Percentiles rank a stretch among this genome's conserved stretches.
Evolutionary conservation across 768 basidiomycete genomes (phyloP).

Genomic region (Phylloporus rhodoxanthus): DNA sequence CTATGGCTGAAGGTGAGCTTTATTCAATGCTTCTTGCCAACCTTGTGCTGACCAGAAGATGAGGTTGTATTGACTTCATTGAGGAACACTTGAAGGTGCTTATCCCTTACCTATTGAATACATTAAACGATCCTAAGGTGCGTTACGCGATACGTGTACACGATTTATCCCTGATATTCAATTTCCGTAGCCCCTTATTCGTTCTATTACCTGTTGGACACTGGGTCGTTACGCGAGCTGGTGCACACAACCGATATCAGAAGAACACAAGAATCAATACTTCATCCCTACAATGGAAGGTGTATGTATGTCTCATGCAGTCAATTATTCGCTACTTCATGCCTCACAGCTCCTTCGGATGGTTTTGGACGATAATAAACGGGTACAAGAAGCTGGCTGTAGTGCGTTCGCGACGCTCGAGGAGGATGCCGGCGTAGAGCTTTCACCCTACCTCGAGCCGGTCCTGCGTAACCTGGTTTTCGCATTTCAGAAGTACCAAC

Average conservation of each 20-base stretch:
- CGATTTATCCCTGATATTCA: conserved; percentile 1
- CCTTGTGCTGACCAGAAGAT: conserved; percentile 8
- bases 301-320: conserved; percentile 44
- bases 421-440: conserved; percentile 88
- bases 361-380: conserved; percentile 97
- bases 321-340: conserved; percentile 1
- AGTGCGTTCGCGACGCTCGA: conserved; percentile 98
- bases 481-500: conserved; percentile 97
- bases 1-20: conserved; percentile 90
- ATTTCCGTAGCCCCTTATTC: conserved; percentile 73
- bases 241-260: conserved; percentile 80
- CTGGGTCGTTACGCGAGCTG: conserved; percentile 98
- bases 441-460: conserved; percentile 91
- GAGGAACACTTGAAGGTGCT: conserved; percentile 92
- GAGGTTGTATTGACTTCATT: conserved; percentile 94
- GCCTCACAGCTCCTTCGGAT: conserved; percentile 78
- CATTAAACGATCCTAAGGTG: conserved; percentile 88
- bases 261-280: conserved; percentile 83
- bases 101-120: conserved; percentile 87
- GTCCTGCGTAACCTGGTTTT: conserved; percentile 91
- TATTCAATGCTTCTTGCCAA: background rate
- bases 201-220: conserved; percentile 99
- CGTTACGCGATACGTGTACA: conserved; percentile 9
- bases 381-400: conserved; percentile 98
- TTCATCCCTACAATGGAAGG: conserved; percentile 99